Conservation (phyloP, 2,329 filamentous ascomycete species). For the Achaetomium macrosporum region DNA sequence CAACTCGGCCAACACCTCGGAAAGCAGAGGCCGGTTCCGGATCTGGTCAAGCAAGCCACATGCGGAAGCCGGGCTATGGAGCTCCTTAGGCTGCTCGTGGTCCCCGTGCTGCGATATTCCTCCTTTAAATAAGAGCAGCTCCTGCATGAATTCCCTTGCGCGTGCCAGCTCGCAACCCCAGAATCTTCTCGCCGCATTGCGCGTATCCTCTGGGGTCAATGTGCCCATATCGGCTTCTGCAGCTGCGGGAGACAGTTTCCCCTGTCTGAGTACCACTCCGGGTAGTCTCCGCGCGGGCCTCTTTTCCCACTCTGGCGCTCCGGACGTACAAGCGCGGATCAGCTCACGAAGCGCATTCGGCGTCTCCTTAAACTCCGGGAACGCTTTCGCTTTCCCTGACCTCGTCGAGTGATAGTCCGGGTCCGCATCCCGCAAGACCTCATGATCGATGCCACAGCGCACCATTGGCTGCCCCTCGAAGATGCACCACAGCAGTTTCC, state of each 20-base stretch:
- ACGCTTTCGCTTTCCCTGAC: constrained; percentile 2
- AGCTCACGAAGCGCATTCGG: constrained; percentile 11
- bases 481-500: constrained; percentile 27
- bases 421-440: constrained; percentile 15
- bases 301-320: constrained; percentile 22
- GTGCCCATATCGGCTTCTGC: background rate
- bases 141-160: constrained; percentile 8
- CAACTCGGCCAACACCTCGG: background rate
- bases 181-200: constrained; percentile 8
- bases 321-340: constrained; percentile 19
- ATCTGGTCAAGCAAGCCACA: background rate
- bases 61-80: no score
- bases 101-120: background rate
- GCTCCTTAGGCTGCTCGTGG: background rate
- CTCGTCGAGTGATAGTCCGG: background rate
- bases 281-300: background rate
- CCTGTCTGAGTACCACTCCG: constrained; percentile 12
- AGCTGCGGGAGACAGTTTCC: constrained; percentile 15
- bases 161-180: constrained; percentile 15
- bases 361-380: constrained; percentile 20
- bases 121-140: background rate
- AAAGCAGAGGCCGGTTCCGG: background rate
- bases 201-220: background rate
- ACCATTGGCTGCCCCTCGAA: constrained; percentile 21
- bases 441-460: constrained; percentile 21